Conservation (phyloP, 1,139 yeast species). For the Scheffersomyces segobiensis region DNA sequence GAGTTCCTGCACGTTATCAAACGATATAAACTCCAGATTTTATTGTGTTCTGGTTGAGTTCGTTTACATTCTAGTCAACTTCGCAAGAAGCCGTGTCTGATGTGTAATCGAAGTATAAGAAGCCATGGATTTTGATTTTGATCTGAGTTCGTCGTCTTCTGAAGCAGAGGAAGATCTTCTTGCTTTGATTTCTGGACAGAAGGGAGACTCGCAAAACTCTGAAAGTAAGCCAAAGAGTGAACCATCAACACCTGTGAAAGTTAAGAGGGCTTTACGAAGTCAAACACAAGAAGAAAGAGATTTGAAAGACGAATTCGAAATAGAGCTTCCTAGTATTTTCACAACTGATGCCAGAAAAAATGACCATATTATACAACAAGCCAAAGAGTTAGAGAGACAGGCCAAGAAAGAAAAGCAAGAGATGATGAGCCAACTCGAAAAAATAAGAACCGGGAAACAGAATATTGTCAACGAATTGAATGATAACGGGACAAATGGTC, state of each 20-base stretch:
- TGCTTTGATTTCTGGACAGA: neutral
- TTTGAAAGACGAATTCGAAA: neutral
- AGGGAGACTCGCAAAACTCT: neutral
- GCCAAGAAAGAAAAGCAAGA: neutral
- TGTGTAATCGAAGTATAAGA: neutral
- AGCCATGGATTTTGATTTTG: neutral
- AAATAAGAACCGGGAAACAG: conserved; percentile 10
- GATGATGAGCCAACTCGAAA: conserved; percentile 9
- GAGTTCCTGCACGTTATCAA: neutral
- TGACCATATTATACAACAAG: neutral
- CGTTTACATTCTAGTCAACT: neutral
- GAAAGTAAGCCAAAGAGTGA: neutral
- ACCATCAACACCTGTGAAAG: neutral
- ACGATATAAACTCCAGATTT: neutral
- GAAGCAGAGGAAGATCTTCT: neutral
- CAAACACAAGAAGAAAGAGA: neutral
- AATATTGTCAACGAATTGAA: conserved; percentile 23
- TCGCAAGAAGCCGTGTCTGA: neutral
- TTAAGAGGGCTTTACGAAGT: neutral
- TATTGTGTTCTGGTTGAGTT: too few species aligned
- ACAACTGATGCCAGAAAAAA: neutral
- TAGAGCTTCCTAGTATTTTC: neutral
- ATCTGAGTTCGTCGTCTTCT: neutral
- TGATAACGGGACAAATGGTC: conserved; percentile 26
- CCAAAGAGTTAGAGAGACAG: neutral